A percentile compares a stretch with the other conserved stretches of the same genome.
Evolutionary conservation across 2,329 filamentous ascomycete genomes (phyloP).

Genomic region (Rutstroemia sp.): DNA sequence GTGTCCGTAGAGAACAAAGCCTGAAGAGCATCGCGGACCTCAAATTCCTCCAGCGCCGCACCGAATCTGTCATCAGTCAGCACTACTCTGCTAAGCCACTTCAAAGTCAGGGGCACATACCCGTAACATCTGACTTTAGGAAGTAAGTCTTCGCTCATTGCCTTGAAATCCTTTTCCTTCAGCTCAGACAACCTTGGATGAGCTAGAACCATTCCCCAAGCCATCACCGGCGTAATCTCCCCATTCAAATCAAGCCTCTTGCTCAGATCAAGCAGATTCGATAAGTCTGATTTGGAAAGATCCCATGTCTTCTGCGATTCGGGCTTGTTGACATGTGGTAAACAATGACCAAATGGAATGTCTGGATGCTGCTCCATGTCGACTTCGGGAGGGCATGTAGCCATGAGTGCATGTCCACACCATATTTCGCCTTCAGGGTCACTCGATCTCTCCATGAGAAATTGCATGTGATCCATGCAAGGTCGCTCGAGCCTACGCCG

Average conservation of each 20-base stretch:
- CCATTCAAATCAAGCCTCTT: constrained; percentile 75
- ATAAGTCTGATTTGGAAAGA: constrained; percentile 66
- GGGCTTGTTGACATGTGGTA: constrained; percentile 10
- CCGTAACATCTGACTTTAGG: constrained; percentile 89
- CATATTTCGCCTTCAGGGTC: constrained; percentile 54
- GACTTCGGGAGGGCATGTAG: constrained; percentile 65
- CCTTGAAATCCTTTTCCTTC: constrained; percentile 59
- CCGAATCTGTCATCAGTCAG: constrained; percentile 46
- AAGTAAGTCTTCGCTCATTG: constrained; percentile 64
- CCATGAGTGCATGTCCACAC: constrained; percentile 91
- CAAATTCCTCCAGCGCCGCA: constrained; percentile 62
- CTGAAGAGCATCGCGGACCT: constrained; percentile 35
- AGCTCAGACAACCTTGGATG: constrained; percentile 64
- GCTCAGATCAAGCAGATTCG: constrained; percentile 78
- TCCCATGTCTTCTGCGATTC: constrained; percentile 62
- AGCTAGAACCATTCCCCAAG: constrained; percentile 73
- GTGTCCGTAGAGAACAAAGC: constrained; percentile 16
- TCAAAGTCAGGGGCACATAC: constrained; percentile 39
- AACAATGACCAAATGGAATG: constrained; percentile 45
- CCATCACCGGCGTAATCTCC: constrained; percentile 93
- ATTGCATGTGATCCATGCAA: constrained; percentile 87
- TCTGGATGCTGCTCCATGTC: constrained; percentile 39
- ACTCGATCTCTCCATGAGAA: constrained; percentile 55
- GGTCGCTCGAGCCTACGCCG: constrained; percentile 73
- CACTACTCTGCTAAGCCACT: background rate